Base-by-base conservation (phyloP, 768 basidiomycete genomes). In the Kwoniella europaea region DNA sequence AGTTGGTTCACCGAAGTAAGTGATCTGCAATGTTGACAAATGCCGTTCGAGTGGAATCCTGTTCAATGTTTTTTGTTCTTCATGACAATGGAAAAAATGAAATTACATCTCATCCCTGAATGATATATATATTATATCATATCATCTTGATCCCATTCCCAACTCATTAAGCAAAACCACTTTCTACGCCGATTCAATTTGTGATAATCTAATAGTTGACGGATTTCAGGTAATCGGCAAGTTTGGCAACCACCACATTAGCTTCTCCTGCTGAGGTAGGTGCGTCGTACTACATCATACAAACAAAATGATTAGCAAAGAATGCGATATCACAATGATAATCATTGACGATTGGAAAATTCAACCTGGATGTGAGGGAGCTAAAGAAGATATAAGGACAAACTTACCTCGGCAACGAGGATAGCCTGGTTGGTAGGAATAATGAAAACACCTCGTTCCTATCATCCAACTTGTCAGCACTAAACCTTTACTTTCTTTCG, bases 351-450 rank as follows among this genome's bases (percentile, higher is more conserved):
- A 29, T 29, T 29, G 5, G 29, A 29, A 29, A 4, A 4, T 29
- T 29, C 5, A 29, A 29, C 5, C 5, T 29, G 29, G 29, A 29
- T 29, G 29, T 29, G 29, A n/a, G n/a, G n/a, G n/a, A 35, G 35
- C 35, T 3, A 35, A 29, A 41, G 41, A 18, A 69, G n/a, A n/a
- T 41, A 18, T 1, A 35, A 35, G 35, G 6, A 35, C 1, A 35
- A 7, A 67, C 75, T 66, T 54, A 83, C 82, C 74, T 90, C 90
- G 5, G 89, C 88, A 22, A 97, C 89, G 63, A 98, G 86, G 67
- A 96, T 85, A n/a, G 92, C 93, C 78, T 92, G 91, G 71, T 87
- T 90, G 18, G 93, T 95, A 86, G 91, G 91, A 58, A 91, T 89
- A 69, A 94, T 77, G 72, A 89, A 82, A 46, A 86, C 88, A 1